Evolutionary conservation across 2,329 filamentous ascomycete genomes (phyloP).

Genomic region (Arachnopeziza araneosa): DNA sequence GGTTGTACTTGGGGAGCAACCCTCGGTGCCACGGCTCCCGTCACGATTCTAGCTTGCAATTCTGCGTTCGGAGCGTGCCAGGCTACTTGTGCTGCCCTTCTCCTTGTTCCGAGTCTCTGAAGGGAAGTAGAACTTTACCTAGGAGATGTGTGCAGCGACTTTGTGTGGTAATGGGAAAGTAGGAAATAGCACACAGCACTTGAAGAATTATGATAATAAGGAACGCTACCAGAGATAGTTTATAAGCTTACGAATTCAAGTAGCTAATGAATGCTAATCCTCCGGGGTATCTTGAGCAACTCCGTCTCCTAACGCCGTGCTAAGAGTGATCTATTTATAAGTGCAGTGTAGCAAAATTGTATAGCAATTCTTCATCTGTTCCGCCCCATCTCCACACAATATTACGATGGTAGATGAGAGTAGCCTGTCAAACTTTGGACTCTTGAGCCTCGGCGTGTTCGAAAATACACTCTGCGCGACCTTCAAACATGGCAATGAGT

Average conservation of each 20-base stretch:
- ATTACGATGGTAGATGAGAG: neutral
- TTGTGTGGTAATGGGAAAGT: neutral
- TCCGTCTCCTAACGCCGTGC: slow-evolving; percentile 8
- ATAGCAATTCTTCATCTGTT: slow-evolving; percentile 11
- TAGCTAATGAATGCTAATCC: slow-evolving; percentile 13
- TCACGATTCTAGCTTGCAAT: slow-evolving; percentile 40
- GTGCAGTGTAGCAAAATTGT: slow-evolving; percentile 21
- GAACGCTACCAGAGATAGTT: neutral
- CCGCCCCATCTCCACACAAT: neutral
- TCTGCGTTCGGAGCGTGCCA: slow-evolving; percentile 39
- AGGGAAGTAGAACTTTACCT: neutral
- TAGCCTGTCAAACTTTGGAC: neutral
- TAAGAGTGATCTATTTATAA: slow-evolving; percentile 16
- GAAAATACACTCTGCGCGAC: slow-evolving; percentile 20
- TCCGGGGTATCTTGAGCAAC: slow-evolving; percentile 16
- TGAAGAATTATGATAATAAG: neutral
- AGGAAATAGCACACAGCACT: neutral
- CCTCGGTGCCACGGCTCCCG: slow-evolving; percentile 34
- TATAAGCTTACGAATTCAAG: slow-evolving; percentile 2
- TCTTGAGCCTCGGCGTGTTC: neutral
- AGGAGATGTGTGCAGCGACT: neutral
- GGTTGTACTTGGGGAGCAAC: slow-evolving; percentile 39
- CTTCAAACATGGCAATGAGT: slow-evolving; percentile 21
- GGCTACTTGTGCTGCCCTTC: slow-evolving; percentile 36
- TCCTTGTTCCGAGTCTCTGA: slow-evolving; percentile 33